A percentile compares a stretch with the other conserved stretches of the same genome.
These are phyloP conservation scores for Annulohypoxylon truncatum DNA, from an alignment of 2,329 filamentous ascomycete genomes.

Conservation along the genomic window DNA sequence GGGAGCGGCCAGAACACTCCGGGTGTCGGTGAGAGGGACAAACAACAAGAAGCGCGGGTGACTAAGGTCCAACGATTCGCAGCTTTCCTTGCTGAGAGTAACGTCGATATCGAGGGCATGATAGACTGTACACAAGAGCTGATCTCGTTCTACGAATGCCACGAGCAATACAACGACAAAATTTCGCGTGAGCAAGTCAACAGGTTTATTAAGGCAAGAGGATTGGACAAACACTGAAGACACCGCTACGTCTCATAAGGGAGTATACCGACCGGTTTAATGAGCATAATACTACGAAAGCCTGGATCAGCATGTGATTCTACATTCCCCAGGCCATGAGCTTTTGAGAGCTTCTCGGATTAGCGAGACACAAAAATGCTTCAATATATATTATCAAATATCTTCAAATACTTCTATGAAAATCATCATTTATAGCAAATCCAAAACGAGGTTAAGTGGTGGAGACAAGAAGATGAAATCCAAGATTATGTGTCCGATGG, in stretches of 20 bases:
- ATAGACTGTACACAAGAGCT: slow-evolving; percentile 93
- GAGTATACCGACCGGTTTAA: neutral
- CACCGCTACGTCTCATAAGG: neutral
- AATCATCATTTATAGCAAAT: neutral
- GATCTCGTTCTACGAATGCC: slow-evolving; percentile 84
- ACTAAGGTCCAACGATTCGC: slow-evolving; percentile 74
- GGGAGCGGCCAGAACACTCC: slow-evolving; percentile 44
- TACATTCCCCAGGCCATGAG: neutral
- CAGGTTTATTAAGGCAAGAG: slow-evolving; percentile 68
- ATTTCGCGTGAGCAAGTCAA: slow-evolving; percentile 68
- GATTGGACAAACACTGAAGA: slow-evolving; percentile 60
- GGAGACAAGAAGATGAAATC: neutral
- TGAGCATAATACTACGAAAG: neutral
- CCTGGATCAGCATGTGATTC: neutral
- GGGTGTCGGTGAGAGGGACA: slow-evolving; percentile 56
- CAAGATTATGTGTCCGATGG: neutral
- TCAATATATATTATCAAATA: neutral
- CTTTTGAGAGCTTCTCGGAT: neutral
- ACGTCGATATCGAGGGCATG: slow-evolving; percentile 84
- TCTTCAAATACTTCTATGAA: too few species aligned
- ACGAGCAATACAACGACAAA: slow-evolving; percentile 71
- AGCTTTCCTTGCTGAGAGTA: slow-evolving; percentile 86
- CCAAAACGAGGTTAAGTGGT: neutral
- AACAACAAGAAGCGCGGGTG: slow-evolving; percentile 66
- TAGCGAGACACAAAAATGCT: neutral